phyloP scores from a whole-genome alignment of 371 early-diverging fungal species.

The Sanchytrium tribonematis region DNA sequence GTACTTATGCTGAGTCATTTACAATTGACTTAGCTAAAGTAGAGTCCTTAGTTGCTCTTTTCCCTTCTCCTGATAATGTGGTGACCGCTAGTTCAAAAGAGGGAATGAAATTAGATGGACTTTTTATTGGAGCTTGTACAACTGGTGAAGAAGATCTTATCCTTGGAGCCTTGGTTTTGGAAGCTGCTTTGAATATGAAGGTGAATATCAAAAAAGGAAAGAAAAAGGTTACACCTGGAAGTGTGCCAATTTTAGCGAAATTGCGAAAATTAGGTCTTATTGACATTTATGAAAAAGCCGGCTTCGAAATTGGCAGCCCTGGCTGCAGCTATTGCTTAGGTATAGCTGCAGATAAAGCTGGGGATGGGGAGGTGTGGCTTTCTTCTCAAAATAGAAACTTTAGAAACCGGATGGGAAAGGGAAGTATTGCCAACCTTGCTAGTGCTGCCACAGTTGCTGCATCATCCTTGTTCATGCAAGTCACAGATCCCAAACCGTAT shows the following conservation, averaged over 20 bases:
- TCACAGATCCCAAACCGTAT: conserved; percentile 31
- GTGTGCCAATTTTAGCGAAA: conserved; percentile 43
- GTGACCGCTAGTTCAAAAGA: conserved; percentile 20
- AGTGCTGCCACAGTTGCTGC: conserved; percentile 52
- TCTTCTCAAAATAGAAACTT: conserved; percentile 49
- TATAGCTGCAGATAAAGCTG: conserved; percentile 40
- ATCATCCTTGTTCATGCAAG: conserved; percentile 36
- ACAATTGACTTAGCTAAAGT: conserved; percentile 33
- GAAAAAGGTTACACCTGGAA: conserved; percentile 47
- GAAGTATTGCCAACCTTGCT: conserved; percentile 40
- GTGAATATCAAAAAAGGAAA: conserved; percentile 31
- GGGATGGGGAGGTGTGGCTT: conserved; percentile 47
- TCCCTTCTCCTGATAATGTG: conserved; percentile 46
- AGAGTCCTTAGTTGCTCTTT: conserved; percentile 34
- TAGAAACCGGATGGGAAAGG: conserved; percentile 52
- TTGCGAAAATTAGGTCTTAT: conserved; percentile 35
- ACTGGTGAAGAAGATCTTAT: conserved; percentile 55
- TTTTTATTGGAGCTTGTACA: conserved; percentile 48
- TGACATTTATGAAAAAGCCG: conserved; percentile 37
- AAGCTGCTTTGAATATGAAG: conserved; percentile 29
- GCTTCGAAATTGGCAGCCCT: conserved; percentile 43
- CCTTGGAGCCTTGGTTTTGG: conserved; percentile 35
- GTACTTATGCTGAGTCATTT: conserved; percentile 38
- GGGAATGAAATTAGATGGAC: conserved; percentile 37
- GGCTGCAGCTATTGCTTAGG: conserved; percentile 54